Base-by-base conservation (phyloP, 495 filamentous ascomycete genomes). In the Friedmanniomyces simplex region DNA sequence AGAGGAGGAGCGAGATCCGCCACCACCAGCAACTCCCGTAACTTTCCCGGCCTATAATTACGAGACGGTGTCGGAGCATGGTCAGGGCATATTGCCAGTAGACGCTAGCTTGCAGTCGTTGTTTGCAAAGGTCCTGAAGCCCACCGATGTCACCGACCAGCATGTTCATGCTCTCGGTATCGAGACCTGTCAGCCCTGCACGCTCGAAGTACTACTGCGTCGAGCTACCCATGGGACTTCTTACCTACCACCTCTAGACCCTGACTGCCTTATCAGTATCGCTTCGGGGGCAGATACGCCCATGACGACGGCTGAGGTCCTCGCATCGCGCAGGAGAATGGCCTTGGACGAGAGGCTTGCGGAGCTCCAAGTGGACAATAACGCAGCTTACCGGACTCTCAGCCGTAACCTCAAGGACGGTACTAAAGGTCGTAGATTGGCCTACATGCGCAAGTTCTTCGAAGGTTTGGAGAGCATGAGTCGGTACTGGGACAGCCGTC, bases 401-500 rank as follows among this genome's bases (percentile, higher is more conserved):
- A 64, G 70, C 36, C 70, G 80, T 3, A 63, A 74, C 22, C 66
- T 70, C 0, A 68, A 67, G 21, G 6, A 16, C 21, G 76, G 76
- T 0, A 72, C 71, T 1, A 61, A 67, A 45, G 67, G 74, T 18
- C 71, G 77, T 7, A 70, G 75, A 4, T 66, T 83, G 25, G 76
- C 76, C 0, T 77, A 82, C 53, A 75, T 80, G 48, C 72, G 81
- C 55, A 79, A 77, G 52, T 85, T 86, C 67, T 86, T 77, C 76
- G 73, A 76, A 39, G 75, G 73, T 5, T 65, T 86, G 54, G 75
- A 81, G 60, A 70, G 71, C 14, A 74, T 85, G 77, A 71, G 77
- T 18, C 78, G 81, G 50, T 84, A 81, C 64, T 86, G 82, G 82
- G 82, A 86, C 64, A 74, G 70, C 22, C 81, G 77, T 55, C 54